A percentile compares a stretch with the other conserved stretches of the same genome.
Evolutionary conservation across 805 yeast species (phyloP).

Genomic region (Wickerhamiella musiphila): DNA sequence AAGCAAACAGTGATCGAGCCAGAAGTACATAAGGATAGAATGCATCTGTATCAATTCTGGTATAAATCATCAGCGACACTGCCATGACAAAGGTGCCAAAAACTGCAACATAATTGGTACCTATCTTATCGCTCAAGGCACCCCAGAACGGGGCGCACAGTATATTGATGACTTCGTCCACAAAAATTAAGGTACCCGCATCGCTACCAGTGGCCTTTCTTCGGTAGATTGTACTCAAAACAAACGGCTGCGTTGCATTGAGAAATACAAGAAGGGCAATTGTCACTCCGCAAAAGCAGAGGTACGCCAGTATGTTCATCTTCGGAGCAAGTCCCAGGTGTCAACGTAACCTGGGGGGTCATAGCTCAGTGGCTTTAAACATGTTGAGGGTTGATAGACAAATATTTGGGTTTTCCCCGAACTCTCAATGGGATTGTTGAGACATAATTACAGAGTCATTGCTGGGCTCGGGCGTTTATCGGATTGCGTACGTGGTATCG

Average conservation of each 20-base stretch:
- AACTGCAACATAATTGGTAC: slow-evolving; percentile 36
- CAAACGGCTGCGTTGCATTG: slow-evolving; percentile 29
- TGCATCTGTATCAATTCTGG: slow-evolving; percentile 25
- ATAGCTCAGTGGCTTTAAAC: no score
- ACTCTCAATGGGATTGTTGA: no score
- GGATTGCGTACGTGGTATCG: no score
- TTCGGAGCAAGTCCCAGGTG: no score
- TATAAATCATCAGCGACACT: slow-evolving; percentile 31
- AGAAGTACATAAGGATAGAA: slow-evolving; percentile 35
- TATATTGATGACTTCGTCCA: slow-evolving; percentile 42
- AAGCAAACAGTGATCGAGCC: slow-evolving; percentile 38
- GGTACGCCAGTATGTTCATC: slow-evolving; percentile 13
- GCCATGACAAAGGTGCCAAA: slow-evolving; percentile 34
- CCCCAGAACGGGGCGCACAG: slow-evolving; percentile 45
- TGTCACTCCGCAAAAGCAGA: slow-evolving; percentile 24
- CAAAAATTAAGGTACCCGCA: slow-evolving; percentile 34
- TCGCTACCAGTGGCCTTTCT: slow-evolving; percentile 24
- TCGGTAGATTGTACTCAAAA: slow-evolving; percentile 24
- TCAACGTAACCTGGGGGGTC: no score
- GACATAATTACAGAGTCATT: no score
- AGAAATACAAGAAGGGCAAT: slow-evolving; percentile 29
- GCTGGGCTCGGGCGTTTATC: no score
- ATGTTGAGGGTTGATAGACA: no score
- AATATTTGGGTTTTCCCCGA: no score
- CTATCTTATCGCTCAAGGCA: slow-evolving; percentile 42